phyloP scores from a whole-genome alignment of 2,329 filamentous ascomycete genomes.

The Beauveria varroae region DNA sequence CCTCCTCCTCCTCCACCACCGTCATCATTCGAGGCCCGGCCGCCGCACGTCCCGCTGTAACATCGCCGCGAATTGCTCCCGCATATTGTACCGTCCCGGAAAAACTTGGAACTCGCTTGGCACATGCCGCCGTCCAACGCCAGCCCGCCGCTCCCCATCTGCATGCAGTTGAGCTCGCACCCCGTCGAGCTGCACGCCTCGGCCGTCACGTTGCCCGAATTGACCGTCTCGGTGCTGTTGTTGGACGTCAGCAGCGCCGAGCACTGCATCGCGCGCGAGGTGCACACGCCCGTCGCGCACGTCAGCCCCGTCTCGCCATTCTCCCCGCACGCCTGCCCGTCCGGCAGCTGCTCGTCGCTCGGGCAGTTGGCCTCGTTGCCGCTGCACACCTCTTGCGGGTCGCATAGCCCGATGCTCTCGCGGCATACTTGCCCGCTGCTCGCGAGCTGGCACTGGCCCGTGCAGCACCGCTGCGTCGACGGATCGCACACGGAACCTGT shows the following conservation, averaged over 20 bases:
- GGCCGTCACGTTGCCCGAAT: slow-evolving; percentile 59
- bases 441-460: slow-evolving; percentile 53
- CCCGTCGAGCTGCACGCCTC: slow-evolving; percentile 44
- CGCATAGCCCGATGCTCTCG: slow-evolving; percentile 62
- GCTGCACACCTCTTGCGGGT: slow-evolving; percentile 69
- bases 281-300: slow-evolving; percentile 81
- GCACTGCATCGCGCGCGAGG: slow-evolving; percentile 74
- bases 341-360: slow-evolving; percentile 51
- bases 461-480: slow-evolving; percentile 66
- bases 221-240: slow-evolving; percentile 66
- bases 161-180: slow-evolving; percentile 14
- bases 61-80: slow-evolving; percentile 61
- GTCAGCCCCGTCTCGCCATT: slow-evolving; percentile 48
- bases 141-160: neutral
- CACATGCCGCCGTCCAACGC: slow-evolving; percentile 1
- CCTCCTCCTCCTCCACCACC: neutral
- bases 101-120: slow-evolving; percentile 52
- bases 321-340: slow-evolving; percentile 60
- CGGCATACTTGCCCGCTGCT: slow-evolving; percentile 62
- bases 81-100: slow-evolving; percentile 76
- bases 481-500: slow-evolving; percentile 63
- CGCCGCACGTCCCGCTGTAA: slow-evolving; percentile 45
- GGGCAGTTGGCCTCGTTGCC: slow-evolving; percentile 65
- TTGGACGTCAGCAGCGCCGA: slow-evolving; percentile 66
- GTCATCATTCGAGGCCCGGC: neutral